Base-by-base conservation (phyloP, 176 grass and related monocot genomes). In the Microstegium vimineum region DNA sequence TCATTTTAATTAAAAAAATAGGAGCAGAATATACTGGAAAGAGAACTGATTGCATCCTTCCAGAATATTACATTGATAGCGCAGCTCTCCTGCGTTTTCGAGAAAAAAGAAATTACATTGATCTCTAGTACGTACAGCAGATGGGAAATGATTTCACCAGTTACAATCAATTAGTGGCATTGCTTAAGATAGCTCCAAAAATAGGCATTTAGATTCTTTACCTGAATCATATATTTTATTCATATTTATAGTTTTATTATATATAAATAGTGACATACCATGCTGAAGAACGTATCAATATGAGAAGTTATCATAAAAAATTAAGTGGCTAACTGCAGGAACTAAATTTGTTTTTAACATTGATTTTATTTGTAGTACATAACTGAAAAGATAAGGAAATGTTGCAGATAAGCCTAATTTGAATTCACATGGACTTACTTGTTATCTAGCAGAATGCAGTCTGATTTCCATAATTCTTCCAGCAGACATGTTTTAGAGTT, bases 401-500 rank as follows among this genome's bases (percentile, higher is more conserved):
- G 16, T 34, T 42, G 32, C 51, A 76, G 28, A 66, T 56, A 43
- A 31, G 17, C 32, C 62, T 46, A 49, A 23, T 41, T 73, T 81
- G 33, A 47, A 77, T 37, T 82, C 34, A 15, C 31, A 13, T 51
- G 36, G 11, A 71, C 92, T 91, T 91, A 94, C 92, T 91, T 91
- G 32, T 80, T 76, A 76, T 81, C 82, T 79, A 84, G 78, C 56
- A 94, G 73, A 85, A 94, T 72, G 70, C 92, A 94, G 69, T 89
- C 81, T 73, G 77, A 82, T 70, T 85, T 72, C 25, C 62, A 34
- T 57, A 80, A 63, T 20, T 76, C 66, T 91, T 89, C 78, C 69
- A 80, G 79, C 11, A 75, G 9, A 83, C 62, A 85, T 83, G 74
- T 61, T 78, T 75, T 66, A 81, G 80, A 85, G 26, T 71, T 69